These are phyloP conservation scores for Flaveria floridana DNA, from an alignment of 140 eudicot species.

Conservation along the genomic window DNA sequence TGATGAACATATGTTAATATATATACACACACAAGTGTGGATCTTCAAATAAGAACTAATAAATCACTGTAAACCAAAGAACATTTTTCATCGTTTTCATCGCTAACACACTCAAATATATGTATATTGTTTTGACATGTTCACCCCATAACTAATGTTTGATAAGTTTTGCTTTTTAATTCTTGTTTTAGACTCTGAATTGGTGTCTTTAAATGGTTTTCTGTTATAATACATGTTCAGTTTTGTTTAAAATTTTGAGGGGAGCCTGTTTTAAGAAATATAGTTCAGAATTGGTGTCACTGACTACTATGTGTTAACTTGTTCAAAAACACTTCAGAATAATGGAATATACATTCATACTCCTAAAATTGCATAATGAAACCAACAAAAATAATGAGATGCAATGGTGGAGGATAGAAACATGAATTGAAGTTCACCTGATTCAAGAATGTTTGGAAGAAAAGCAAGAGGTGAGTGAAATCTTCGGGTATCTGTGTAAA, in stretches of 20 bases:
- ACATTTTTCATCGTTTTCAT: too few relatives aligned
- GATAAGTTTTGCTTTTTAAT: too few relatives aligned
- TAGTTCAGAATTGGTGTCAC: not conserved
- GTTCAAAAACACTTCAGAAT: not conserved
- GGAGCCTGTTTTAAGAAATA: not conserved
- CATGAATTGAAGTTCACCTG: constrained; percentile 25
- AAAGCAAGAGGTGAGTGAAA: constrained; percentile 41
- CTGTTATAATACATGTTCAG: not conserved
- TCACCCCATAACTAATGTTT: too few relatives aligned
- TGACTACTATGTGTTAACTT: not conserved
- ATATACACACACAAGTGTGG: too few relatives aligned
- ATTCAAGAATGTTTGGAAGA: constrained; percentile 22
- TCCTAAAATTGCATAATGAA: not conserved
- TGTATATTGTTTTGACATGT: too few relatives aligned
- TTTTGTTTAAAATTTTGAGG: not conserved
- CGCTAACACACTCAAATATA: too few relatives aligned
- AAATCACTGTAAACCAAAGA: too few relatives aligned
- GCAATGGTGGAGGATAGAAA: not conserved
- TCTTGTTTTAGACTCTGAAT: too few relatives aligned
- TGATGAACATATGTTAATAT: too few relatives aligned
- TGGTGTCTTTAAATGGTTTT: too few relatives aligned
- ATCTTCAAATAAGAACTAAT: too few relatives aligned
- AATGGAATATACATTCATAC: not conserved
- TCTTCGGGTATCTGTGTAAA: constrained; percentile 35
- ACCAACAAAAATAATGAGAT: not conserved